Evolutionary conservation across 441 rosid genomes (phyloP).

Genomic region (Jatropha podagrica): DNA sequence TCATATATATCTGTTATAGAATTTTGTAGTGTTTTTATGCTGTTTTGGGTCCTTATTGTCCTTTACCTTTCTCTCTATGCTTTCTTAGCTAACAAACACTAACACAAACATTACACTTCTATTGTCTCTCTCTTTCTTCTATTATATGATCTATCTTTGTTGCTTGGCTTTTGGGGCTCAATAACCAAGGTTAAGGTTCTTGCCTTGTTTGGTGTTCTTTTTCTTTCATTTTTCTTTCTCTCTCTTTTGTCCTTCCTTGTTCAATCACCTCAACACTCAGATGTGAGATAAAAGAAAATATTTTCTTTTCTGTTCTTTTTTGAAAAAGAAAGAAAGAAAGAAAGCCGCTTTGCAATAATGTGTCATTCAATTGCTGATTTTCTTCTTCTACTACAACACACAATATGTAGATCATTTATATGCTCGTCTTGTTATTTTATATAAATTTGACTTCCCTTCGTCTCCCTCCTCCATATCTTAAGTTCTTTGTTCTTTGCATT

Average conservation of each 20-base stretch:
- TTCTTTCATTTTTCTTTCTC: neutral
- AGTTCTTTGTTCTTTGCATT: neutral
- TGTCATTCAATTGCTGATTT: slow-evolving; percentile 31
- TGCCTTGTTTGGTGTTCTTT: slow-evolving; percentile 15
- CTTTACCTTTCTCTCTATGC: neutral
- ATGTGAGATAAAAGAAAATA: neutral
- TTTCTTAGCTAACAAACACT: neutral
- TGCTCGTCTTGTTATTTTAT: neutral
- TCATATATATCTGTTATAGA: slow-evolving; percentile 11
- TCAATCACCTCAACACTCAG: slow-evolving; percentile 37
- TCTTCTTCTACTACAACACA: slow-evolving; percentile 15
- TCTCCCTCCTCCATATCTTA: neutral
- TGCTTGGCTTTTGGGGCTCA: slow-evolving; percentile 29
- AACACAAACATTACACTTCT: neutral
- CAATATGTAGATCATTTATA: neutral
- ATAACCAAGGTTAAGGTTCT: slow-evolving; percentile 29
- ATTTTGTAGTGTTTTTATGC: slow-evolving; percentile 20
- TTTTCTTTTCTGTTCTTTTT: too few relatives aligned
- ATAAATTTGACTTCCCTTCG: neutral
- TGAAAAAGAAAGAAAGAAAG: neutral
- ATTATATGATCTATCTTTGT: slow-evolving; percentile 18
- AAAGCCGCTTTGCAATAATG: slow-evolving; percentile 10
- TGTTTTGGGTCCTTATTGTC: slow-evolving; percentile 21
- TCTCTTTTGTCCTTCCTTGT: slow-evolving; percentile 34
- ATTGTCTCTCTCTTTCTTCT: neutral